Evolutionary conservation across 805 yeast genomes (phyloP), one percentile per base, ranked within the genome.

Genomic region (Zygotorulaspora sp.): DNA sequence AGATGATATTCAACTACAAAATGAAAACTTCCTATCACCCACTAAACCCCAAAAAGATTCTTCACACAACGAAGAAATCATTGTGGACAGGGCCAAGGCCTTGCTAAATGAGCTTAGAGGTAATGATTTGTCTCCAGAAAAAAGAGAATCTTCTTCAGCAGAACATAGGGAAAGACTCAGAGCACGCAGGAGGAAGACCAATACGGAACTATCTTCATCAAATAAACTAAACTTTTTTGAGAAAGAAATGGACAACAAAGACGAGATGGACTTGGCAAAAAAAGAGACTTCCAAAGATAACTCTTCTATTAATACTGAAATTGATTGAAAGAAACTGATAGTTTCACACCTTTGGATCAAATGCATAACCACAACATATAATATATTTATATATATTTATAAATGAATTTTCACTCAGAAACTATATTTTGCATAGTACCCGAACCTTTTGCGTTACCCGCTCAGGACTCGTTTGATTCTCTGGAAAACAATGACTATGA

Each of bases 41-140:
- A 29, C 35, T 18, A 30, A 28, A 30, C 25, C 11, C 2, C 34
- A 8, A 13, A 28, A 11, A 38, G 30, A 22, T 27, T 16, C 13
- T 12, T 35, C 32, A 15, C n/a, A 57, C 1, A 55, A 55, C n/a
- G 48, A 51, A 5, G 52, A 40, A 14, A 63, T 58, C 28, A 53
- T 60, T 24, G 52, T 50, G 9, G 61, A 57, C 26, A 68, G 88
- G 44, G 92, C 90, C 0, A 70, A 83, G 55, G 72, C 67, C 35
- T 67, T 83, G 41, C 64, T 83, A 13, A 73, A 71, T 50, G 88
- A 80, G 49, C 62, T 83, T 15, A 66, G 89, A 51, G 68, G 70
- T 6, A 56, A 61, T 17, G 33, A 43, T 6, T 32, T 45, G 5
- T 32, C 46, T 5, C 53, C 61, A 5, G 47, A 48, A 12, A 53